These are phyloP conservation scores for Hortiboletus flavorubellus DNA, from an alignment of 768 basidiomycete genomes.

Conservation along the genomic window DNA sequence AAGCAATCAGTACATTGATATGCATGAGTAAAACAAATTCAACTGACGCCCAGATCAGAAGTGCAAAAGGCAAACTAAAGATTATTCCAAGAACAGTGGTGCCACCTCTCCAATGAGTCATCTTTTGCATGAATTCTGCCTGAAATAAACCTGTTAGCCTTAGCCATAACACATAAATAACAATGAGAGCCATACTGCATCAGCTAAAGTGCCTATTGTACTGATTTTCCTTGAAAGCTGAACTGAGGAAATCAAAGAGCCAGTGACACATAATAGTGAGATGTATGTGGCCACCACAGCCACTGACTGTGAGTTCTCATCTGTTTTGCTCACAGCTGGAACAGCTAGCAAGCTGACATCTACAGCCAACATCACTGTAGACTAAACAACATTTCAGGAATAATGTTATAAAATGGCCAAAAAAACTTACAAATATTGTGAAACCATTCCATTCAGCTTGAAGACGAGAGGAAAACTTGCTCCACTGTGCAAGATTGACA, in stretches of 20 bases:
- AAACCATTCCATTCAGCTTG: neutral
- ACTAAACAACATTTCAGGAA: neutral
- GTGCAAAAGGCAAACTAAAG: neutral
- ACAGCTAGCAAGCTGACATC: neutral
- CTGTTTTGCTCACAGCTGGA: neutral
- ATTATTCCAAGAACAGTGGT: neutral
- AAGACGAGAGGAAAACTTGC: neutral
- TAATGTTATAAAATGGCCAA: neutral
- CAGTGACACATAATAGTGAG: neutral
- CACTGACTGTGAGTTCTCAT: neutral
- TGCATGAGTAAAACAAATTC: neutral
- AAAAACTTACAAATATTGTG: neutral
- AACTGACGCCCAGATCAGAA: neutral
- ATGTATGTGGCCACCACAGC: neutral
- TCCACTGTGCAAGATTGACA: neutral
- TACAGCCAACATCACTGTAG: constrained; percentile 2
- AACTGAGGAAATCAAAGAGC: neutral
- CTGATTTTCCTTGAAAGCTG: neutral
- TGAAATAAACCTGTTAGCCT: neutral
- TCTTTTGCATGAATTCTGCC: neutral
- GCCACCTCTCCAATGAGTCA: neutral
- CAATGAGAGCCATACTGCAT: neutral
- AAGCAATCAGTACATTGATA: neutral
- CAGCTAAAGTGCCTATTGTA: neutral
- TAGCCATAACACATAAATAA: neutral